Conservation (phyloP, 176 grass and related monocot genomes). For the Hordeum marinum region DNA sequence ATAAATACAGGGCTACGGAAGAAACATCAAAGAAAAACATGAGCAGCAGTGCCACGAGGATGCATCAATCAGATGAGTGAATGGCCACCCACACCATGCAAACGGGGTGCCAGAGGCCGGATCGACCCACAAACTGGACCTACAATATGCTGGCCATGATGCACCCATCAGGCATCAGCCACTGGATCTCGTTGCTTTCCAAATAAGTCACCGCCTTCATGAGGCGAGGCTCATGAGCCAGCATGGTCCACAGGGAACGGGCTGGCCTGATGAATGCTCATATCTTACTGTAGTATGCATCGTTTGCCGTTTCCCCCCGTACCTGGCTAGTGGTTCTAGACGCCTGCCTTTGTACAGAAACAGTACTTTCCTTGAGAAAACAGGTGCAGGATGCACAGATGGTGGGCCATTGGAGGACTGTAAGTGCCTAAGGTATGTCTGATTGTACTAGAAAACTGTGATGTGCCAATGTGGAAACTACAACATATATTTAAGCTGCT, state of each 20-base stretch:
- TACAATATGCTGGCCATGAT: constrained; percentile 47
- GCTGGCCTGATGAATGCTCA: constrained; percentile 26
- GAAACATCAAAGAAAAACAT: constrained; percentile 8
- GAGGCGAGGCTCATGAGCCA: constrained; percentile 23
- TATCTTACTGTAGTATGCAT: constrained; percentile 16
- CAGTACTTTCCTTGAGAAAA: constrained; percentile 34
- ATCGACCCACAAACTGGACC: constrained; percentile 33
- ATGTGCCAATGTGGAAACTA: constrained; percentile 12
- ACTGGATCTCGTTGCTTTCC: constrained; percentile 40
- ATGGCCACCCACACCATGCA: background rate
- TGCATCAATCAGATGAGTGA: background rate
- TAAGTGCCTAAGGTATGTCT: constrained; percentile 14
- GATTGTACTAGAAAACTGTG: background rate
- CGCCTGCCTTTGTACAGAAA: constrained; percentile 18
- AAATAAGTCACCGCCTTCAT: constrained; percentile 48
- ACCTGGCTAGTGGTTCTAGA: constrained; percentile 17
- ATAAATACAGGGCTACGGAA: constrained; percentile 15
- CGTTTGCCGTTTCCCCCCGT: constrained; percentile 10
- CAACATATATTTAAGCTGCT: background rate
- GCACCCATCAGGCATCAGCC: constrained; percentile 36
- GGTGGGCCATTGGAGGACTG: constrained; percentile 17
- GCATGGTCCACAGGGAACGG: constrained; percentile 38
- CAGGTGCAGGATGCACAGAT: background rate
- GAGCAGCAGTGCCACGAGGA: background rate
- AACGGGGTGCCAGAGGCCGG: constrained; percentile 7